A percentile compares a stretch with the other conserved stretches of the same genome.
phyloP scores from a whole-genome alignment of 2,329 filamentous ascomycete species.

The Penicillium brevicompactum region DNA sequence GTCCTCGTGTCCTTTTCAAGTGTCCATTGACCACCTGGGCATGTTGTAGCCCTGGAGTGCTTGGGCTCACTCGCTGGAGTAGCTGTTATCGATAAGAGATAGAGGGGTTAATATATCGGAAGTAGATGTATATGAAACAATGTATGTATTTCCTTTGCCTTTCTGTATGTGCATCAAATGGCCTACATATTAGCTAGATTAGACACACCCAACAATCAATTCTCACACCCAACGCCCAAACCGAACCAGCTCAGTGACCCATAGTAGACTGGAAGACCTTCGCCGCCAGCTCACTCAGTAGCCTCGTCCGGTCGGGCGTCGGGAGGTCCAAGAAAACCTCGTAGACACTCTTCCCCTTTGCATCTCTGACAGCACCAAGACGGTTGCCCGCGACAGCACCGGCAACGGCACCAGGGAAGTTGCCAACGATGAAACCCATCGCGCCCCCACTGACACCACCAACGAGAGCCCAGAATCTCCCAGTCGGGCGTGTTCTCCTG shows the following conservation, averaged over 20 bases:
- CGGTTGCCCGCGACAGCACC: constrained; percentile 91
- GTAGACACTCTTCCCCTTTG: constrained; percentile 93
- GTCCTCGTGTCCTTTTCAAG: background rate
- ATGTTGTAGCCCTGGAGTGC: background rate
- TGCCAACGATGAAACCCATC: constrained; percentile 92
- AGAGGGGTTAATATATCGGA: background rate
- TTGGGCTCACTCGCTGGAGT: background rate
- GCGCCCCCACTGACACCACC: constrained; percentile 86
- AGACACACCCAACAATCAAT: background rate
- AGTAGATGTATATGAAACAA: background rate
- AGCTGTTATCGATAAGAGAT: constrained; percentile 33
- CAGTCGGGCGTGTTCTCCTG: constrained; percentile 53
- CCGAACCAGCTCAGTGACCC: constrained; percentile 23
- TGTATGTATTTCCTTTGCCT: background rate
- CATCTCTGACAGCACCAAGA: constrained; percentile 85
- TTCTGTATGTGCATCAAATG: background rate
- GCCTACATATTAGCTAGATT: background rate
- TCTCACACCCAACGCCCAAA: constrained; percentile 7
- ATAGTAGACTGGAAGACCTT: constrained; percentile 69
- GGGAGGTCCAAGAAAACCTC: constrained; percentile 85
- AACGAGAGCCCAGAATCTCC: constrained; percentile 82
- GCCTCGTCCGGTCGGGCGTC: constrained; percentile 74
- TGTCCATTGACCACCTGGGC: background rate
- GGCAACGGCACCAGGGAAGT: constrained; percentile 83
- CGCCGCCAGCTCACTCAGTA: constrained; percentile 81